These are phyloP conservation scores for Fusarium dlaminii DNA, from an alignment of 2,329 filamentous ascomycete genomes.

Conservation along the genomic window DNA sequence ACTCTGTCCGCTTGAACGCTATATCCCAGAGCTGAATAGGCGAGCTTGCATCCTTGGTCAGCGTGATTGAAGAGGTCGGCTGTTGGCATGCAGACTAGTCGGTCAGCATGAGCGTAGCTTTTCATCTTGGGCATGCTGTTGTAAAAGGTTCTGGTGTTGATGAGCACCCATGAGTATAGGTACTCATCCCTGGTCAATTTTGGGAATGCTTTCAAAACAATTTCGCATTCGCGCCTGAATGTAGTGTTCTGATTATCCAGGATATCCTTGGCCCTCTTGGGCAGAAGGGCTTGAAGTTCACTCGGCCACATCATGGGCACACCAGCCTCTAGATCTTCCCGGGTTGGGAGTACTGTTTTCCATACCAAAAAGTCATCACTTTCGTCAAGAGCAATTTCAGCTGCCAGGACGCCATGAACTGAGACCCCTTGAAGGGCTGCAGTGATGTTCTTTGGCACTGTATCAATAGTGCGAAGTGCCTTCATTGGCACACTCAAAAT, in stretches of 20 bases:
- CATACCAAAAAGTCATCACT: constrained; percentile 63
- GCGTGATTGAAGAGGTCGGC: constrained; percentile 76
- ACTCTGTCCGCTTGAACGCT: constrained; percentile 61
- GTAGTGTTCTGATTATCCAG: constrained; percentile 62
- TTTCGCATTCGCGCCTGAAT: constrained; percentile 53
- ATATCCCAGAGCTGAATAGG: constrained; percentile 60
- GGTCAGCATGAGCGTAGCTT: constrained; percentile 60
- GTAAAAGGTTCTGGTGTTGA: constrained; percentile 72
- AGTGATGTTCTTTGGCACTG: constrained; percentile 64
- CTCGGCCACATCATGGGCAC: constrained; percentile 58
- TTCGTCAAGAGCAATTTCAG: constrained; percentile 68
- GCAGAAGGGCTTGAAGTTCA: constrained; percentile 58
- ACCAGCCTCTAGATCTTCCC: constrained; percentile 62
- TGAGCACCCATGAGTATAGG: constrained; percentile 66
- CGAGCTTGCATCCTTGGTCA: constrained; percentile 60
- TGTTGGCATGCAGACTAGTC: constrained; percentile 75
- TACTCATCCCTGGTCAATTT: constrained; percentile 53
- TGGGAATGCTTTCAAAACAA: constrained; percentile 45
- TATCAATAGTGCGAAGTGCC: constrained; percentile 71
- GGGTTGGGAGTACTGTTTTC: constrained; percentile 73
- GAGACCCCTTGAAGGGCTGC: constrained; percentile 64
- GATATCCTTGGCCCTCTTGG: constrained; percentile 54
- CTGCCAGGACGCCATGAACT: constrained; percentile 77
- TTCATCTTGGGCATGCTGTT: constrained; percentile 59
- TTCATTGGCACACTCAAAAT: constrained; percentile 73